These are phyloP conservation scores for Starmerella kuoi DNA, from an alignment of 805 yeast genomes.

Conservation along the genomic window DNA sequence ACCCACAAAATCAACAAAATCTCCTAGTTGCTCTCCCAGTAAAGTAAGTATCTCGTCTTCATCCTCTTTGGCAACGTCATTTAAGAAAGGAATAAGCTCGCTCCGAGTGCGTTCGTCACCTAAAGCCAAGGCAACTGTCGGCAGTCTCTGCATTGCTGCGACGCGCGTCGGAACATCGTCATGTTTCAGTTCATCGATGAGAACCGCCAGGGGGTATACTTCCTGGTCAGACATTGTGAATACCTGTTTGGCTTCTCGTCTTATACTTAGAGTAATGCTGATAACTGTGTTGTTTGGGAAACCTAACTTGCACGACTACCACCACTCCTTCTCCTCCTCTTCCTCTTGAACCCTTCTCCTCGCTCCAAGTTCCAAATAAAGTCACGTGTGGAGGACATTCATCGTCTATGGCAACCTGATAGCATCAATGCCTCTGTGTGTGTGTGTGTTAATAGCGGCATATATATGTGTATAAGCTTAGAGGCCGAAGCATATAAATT, in stretches of 20 bases:
- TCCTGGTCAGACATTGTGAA: slow-evolving; percentile 33
- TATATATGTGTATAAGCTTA: too few species aligned
- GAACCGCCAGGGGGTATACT: slow-evolving; percentile 83
- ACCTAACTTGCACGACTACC: background rate
- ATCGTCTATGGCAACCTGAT: too few species aligned
- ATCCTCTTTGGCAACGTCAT: slow-evolving; percentile 60
- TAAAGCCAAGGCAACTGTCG: slow-evolving; percentile 86
- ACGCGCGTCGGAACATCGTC: slow-evolving; percentile 91
- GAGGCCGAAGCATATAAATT: too few species aligned
- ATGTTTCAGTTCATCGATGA: slow-evolving; percentile 94
- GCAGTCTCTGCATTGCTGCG: slow-evolving; percentile 85
- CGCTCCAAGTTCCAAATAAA: too few species aligned
- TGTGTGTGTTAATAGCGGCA: too few species aligned
- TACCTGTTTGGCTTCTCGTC: background rate
- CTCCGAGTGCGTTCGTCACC: slow-evolving; percentile 87
- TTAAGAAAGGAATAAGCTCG: slow-evolving; percentile 82
- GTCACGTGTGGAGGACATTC: too few species aligned
- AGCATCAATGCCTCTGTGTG: too few species aligned
- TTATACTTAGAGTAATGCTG: background rate
- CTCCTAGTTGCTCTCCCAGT: slow-evolving; percentile 79
- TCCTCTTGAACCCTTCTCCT: background rate
- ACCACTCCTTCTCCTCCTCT: background rate
- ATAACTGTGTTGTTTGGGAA: background rate
- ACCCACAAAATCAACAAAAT: slow-evolving; percentile 79
- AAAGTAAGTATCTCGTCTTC: slow-evolving; percentile 96